phyloP scores from a whole-genome alignment of 495 filamentous ascomycete genomes.

The Recurvomyces mirabilis region DNA sequence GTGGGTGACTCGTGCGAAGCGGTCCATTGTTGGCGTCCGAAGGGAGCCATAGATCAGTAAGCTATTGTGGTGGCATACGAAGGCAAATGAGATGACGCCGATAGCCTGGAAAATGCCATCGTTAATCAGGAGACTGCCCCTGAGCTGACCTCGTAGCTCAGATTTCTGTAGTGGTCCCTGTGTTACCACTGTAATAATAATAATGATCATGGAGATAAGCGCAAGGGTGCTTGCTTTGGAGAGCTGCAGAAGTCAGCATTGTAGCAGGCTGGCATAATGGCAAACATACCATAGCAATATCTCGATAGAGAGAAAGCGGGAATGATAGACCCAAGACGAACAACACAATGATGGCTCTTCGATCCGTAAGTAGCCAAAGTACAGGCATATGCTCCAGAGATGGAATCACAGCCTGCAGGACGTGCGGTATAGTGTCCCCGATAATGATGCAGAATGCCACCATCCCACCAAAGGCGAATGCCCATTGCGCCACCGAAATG shows the following conservation, averaged over 20 bases:
- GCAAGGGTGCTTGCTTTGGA: slow-evolving; percentile 91
- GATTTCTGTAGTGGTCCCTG: slow-evolving; percentile 63
- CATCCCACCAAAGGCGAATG: slow-evolving; percentile 98
- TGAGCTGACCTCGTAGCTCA: slow-evolving; percentile 58
- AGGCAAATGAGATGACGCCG: slow-evolving; percentile 82
- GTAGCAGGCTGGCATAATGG: too few relatives aligned
- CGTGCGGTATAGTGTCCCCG: slow-evolving; percentile 88
- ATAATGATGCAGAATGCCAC: slow-evolving; percentile 95
- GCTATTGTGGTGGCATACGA: slow-evolving; percentile 65
- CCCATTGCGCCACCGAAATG: slow-evolving; percentile 87
- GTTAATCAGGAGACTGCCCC: slow-evolving; percentile 57
- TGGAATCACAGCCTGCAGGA: slow-evolving; percentile 72
- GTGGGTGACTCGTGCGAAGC: slow-evolving; percentile 85
- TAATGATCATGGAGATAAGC: slow-evolving; percentile 80
- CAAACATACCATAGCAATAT: slow-evolving; percentile 86
- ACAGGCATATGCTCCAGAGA: slow-evolving; percentile 59
- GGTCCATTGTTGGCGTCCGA: slow-evolving; percentile 84
- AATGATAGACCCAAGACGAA: slow-evolving; percentile 81
- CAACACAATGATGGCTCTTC: slow-evolving; percentile 71
- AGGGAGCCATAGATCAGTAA: slow-evolving; percentile 95
- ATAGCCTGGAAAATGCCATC: slow-evolving; percentile 87
- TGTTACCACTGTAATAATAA: slow-evolving; percentile 77
- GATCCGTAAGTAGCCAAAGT: slow-evolving; percentile 67
- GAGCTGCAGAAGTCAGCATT: slow-evolving; percentile 47
- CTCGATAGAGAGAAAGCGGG: slow-evolving; percentile 81